Conservation (phyloP, 2,329 filamentous ascomycete genomes). For the Cladobotryum protrusum region DNA sequence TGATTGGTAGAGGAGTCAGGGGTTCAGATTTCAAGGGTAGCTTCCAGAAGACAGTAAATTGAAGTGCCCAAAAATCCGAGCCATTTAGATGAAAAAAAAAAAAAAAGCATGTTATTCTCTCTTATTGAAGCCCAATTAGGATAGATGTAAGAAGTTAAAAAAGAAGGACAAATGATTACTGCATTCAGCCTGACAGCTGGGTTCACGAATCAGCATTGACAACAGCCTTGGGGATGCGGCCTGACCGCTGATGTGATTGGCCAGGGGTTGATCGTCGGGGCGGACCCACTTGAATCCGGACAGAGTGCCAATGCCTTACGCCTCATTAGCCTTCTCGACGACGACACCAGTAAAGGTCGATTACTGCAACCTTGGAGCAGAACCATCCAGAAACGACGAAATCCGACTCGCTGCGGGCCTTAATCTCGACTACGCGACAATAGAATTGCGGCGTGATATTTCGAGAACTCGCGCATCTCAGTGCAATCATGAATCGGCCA, state of each 20-base stretch:
- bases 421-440: conserved; percentile 12
- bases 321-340: conserved; percentile 20
- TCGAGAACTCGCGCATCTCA: conserved; percentile 19
- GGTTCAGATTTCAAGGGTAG: conserved; percentile 47
- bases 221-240: conserved; percentile 17
- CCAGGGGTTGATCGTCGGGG: conserved; percentile 22
- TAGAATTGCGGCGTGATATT: conserved; percentile 7
- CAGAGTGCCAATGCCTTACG: conserved; percentile 21
- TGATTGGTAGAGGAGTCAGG: conserved; percentile 54
- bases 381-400: conserved; percentile 7
- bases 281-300: conserved; percentile 36
- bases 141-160: too few species aligned
- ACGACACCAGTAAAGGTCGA: conserved; percentile 14
- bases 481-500: conserved; percentile 52
- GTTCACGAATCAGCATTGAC: conserved; percentile 5
- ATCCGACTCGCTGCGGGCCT: conserved; percentile 15
- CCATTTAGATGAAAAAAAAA: too few species aligned
- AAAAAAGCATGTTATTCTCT: too few species aligned
- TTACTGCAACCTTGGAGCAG: conserved; percentile 4
- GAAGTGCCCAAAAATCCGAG: neutral
- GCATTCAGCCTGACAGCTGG: conserved; percentile 4
- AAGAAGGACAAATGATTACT: too few species aligned
- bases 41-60: conserved; percentile 25
- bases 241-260: conserved; percentile 22
- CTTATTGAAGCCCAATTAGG: too few species aligned